phyloP scores from a whole-genome alignment of 352 stramenopile genomes.

The Globisporangium abappressorium region DNA sequence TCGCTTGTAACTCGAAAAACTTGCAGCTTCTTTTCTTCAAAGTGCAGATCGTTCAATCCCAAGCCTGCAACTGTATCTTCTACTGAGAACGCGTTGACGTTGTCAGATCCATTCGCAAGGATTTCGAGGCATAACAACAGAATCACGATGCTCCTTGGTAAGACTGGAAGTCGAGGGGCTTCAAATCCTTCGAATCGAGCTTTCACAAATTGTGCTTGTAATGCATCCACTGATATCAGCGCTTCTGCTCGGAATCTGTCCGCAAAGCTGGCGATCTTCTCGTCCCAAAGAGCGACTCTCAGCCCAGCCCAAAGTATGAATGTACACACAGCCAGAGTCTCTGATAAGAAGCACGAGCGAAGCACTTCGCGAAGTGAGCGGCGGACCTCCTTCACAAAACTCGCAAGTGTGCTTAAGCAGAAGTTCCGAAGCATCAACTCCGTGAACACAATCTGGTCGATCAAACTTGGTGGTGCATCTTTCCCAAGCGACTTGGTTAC shows the following conservation, averaged over 20 bases:
- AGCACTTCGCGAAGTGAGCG: slow-evolving; percentile 1
- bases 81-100: background rate
- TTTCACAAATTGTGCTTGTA: background rate
- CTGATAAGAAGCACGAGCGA: slow-evolving; percentile 6
- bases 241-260: slow-evolving; percentile 13
- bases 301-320: slow-evolving; percentile 22
- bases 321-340: slow-evolving; percentile 3
- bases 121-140: slow-evolving; percentile 4
- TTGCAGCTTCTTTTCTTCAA: background rate
- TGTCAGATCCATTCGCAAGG: background rate
- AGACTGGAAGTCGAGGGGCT: background rate
- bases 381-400: background rate
- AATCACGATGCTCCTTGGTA: background rate
- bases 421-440: slow-evolving; percentile 26
- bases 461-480: background rate
- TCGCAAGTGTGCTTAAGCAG: background rate
- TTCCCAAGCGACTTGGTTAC: background rate
- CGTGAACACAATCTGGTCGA: slow-evolving; percentile 22
- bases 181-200: slow-evolving; percentile 5
- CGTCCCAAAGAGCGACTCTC: slow-evolving; percentile 21
- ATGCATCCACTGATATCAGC: background rate
- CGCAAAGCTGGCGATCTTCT: slow-evolving; percentile 17
- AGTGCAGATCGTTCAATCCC: background rate
- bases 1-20: slow-evolving; percentile 4
- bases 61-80: background rate